Evolutionary conservation across 2,329 filamentous ascomycete genomes (phyloP).

Genomic region (Cladosporium colombiae): DNA sequence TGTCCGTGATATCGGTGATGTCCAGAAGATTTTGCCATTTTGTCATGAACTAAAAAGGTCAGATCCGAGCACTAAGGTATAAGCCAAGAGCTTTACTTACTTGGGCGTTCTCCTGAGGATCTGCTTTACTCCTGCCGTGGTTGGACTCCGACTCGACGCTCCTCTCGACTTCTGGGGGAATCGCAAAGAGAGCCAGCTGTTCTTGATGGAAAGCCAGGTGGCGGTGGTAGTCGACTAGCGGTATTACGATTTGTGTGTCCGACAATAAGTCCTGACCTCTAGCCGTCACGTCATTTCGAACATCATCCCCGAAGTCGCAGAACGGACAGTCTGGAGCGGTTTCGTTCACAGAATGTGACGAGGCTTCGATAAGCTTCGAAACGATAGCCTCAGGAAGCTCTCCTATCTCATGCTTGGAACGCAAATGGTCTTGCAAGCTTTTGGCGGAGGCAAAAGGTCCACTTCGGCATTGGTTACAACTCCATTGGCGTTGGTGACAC

Average conservation of each 20-base stretch:
- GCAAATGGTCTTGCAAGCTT: background rate
- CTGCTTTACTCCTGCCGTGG: background rate
- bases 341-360: background rate
- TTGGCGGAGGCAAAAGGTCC: background rate
- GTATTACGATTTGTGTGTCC: background rate
- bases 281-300: background rate
- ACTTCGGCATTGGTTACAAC: constrained; percentile 26
- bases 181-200: constrained; percentile 18
- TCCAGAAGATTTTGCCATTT: background rate
- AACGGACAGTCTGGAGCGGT: background rate
- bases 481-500: constrained; percentile 26
- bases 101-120: background rate
- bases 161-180: constrained; percentile 4
- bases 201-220: constrained; percentile 24
- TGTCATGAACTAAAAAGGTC: background rate
- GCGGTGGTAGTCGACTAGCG: constrained; percentile 17
- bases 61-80: background rate
- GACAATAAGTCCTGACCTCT: background rate
- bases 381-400: background rate
- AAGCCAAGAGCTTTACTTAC: background rate
- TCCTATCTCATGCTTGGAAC: background rate
- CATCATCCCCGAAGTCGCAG: background rate
- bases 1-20: background rate
- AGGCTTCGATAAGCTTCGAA: background rate
- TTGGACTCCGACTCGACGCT: constrained; percentile 1